phyloP scores from a whole-genome alignment of 2,329 filamentous ascomycete genomes.

The Coniochaeta pulveracea region DNA sequence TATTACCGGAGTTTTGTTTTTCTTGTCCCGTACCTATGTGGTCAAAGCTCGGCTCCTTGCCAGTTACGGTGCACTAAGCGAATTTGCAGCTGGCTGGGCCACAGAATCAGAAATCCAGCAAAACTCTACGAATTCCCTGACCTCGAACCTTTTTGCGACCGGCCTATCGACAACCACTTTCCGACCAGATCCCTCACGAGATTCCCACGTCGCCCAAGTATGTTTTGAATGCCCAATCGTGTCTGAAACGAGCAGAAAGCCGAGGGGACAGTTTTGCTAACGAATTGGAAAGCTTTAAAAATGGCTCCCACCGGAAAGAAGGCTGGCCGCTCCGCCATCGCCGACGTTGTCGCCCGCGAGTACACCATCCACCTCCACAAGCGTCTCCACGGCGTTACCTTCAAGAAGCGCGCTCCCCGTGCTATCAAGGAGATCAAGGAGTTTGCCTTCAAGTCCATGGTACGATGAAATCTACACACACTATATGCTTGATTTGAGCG shows the following conservation, averaged over 20 bases:
- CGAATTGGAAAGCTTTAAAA: too few relatives aligned
- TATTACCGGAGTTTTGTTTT: not conserved
- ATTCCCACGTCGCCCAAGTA: constrained; percentile 20
- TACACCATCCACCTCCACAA: constrained; percentile 99
- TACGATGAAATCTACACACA: too few relatives aligned
- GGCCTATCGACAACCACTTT: constrained; percentile 11
- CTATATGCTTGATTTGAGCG: too few relatives aligned
- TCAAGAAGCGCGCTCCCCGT: constrained; percentile 98
- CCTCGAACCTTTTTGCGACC: constrained; percentile 10
- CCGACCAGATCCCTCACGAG: constrained; percentile 16
- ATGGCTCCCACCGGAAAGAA: constrained; percentile 63
- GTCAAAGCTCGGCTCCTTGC: constrained; percentile 15
- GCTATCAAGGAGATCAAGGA: constrained; percentile 99
- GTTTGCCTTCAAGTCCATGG: constrained; percentile 92
- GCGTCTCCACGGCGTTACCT: constrained; percentile 91
- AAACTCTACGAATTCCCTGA: constrained; percentile 14
- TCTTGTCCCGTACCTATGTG: constrained; percentile 4
- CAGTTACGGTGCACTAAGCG: constrained; percentile 9
- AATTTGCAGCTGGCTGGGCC: not conserved
- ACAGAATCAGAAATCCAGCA: constrained; percentile 3
- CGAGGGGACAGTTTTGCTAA: too few relatives aligned
- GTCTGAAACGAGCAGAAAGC: too few relatives aligned
- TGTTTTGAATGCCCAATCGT: too few relatives aligned
- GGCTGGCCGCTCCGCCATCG: constrained; percentile 85
- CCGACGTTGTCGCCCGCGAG: constrained; percentile 98